Percentiles rank a stretch among this genome's conserved stretches.
These are phyloP conservation scores for Erodium maritimum DNA, from an alignment of 345 rosid species.

Conservation along the genomic window DNA sequence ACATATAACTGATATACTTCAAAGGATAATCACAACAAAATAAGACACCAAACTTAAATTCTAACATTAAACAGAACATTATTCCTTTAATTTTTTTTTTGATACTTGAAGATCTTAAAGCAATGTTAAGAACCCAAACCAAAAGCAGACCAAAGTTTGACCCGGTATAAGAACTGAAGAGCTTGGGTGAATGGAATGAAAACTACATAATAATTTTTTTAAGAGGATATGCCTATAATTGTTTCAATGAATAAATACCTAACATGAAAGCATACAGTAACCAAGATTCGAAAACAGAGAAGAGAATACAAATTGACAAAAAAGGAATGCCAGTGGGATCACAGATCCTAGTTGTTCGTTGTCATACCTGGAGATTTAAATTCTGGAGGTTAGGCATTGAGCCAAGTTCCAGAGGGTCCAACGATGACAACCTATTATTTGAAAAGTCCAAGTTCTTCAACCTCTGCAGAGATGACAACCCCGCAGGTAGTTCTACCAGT, in stretches of 20 bases:
- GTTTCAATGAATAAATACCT: background rate
- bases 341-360: background rate
- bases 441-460: slow-evolving; percentile 75
- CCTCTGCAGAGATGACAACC: slow-evolving; percentile 53
- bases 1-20: background rate
- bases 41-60: background rate
- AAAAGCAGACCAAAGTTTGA: too few species aligned
- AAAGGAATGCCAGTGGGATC: background rate
- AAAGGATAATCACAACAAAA: background rate
- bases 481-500: slow-evolving; percentile 51
- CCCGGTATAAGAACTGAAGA: background rate
- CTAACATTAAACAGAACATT: background rate
- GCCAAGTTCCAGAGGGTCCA: slow-evolving; percentile 61
- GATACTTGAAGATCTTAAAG: too few species aligned
- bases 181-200: background rate
- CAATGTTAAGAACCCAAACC: too few species aligned
- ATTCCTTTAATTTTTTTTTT: background rate
- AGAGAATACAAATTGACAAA: background rate
- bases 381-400: slow-evolving; percentile 57
- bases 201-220: too few species aligned
- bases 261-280: background rate
- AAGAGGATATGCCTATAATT: too few species aligned
- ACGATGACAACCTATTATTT: slow-evolving; percentile 61
- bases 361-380: slow-evolving; percentile 72
- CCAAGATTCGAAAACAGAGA: background rate